Base-by-base conservation (phyloP, 2,329 filamentous ascomycete genomes). In the Aspergillus arachidicola region DNA sequence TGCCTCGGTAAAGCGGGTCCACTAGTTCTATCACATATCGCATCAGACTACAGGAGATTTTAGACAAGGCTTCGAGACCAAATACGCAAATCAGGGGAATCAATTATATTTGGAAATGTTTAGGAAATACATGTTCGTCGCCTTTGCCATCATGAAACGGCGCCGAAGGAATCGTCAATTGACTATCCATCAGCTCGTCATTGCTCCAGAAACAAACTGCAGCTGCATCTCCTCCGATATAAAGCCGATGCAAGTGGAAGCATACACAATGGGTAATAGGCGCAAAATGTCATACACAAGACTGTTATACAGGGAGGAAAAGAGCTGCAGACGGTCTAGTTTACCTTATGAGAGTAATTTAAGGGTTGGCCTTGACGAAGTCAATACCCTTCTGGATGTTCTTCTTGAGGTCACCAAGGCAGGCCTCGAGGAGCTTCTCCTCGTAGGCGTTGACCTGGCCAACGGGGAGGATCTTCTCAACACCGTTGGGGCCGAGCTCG, bases 401-500 rank as follows among this genome's bases (percentile, higher is more conserved):
- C 88, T 84, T 80, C 77, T 81, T 83, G 62, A 84, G 71, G 70
- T 80, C 95, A 74, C 79, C 84, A 72, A 98, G 85, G 87, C 88
- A 91, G 76, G 89, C 92, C 76, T 96, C 91, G 75, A 99, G 84
- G 73, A 99, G 89, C 83, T 90, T 89, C 88, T 96, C 84, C 90
- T 99, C 95, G 81, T 89, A 84, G 74, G 89, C 87, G 77, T 92
- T 92, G 78, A 98, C 78, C 82, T 91, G 86, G 82, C 95, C 95
- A 73, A 99, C 84, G 74, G 91, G 89, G 80, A 91, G 86, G 81
- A 98, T 94, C 88, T 96, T 91, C 87, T 95, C 89, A 70, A 96
- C 94, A 85, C 95, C 95, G 80, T 94, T 91, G 80, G 94, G 93
- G 84, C 95, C 95, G 76, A 99, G 92, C 86, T 97, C 92, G 78